Conservation (phyloP, 2,329 filamentous ascomycete genomes). For the Drechmeria coniospora region DNA sequence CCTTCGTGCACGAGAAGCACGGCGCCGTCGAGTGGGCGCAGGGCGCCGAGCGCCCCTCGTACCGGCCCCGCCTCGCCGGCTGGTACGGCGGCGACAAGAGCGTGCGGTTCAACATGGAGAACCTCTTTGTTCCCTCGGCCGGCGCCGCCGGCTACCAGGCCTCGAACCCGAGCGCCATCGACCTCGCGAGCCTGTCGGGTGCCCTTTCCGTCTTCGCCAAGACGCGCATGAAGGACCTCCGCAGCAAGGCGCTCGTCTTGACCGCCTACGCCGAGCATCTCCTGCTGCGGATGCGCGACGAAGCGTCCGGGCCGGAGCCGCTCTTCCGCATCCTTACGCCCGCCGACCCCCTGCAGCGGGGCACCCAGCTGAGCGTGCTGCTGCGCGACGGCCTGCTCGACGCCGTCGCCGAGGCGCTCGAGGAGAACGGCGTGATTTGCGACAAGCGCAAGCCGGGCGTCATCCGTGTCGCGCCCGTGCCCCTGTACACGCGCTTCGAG, state of each 20-base stretch:
- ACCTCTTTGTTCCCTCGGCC: slow-evolving; percentile 58
- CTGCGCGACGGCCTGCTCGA: slow-evolving; percentile 56
- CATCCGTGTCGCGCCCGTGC: slow-evolving; percentile 67
- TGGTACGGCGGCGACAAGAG: slow-evolving; percentile 79
- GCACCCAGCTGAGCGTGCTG: slow-evolving; percentile 64
- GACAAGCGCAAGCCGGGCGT: slow-evolving; percentile 80
- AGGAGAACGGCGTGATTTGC: slow-evolving; percentile 55
- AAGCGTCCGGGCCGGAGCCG: slow-evolving; percentile 13
- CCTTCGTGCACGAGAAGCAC: slow-evolving; percentile 68
- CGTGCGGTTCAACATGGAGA: slow-evolving; percentile 71
- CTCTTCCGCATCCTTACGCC: slow-evolving; percentile 56
- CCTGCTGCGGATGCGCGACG: slow-evolving; percentile 29
- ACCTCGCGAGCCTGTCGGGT: slow-evolving; percentile 59
- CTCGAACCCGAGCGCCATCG: slow-evolving; percentile 68
- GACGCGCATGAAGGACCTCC: slow-evolving; percentile 52
- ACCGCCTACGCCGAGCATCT: slow-evolving; percentile 65
- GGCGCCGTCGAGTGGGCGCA: slow-evolving; percentile 33
- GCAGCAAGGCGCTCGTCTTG: slow-evolving; percentile 54
- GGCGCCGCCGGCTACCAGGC: slow-evolving; percentile 73
- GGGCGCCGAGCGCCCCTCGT: slow-evolving; percentile 23
- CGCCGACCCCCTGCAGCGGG: slow-evolving; percentile 47
- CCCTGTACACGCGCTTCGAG: slow-evolving; percentile 66
- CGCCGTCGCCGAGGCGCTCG: slow-evolving; percentile 44
- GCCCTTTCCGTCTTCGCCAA: slow-evolving; percentile 60
- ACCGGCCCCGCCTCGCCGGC: slow-evolving; percentile 54